Evolutionary conservation across 495 filamentous ascomycete species (phyloP).

Genomic region (Podospora pseudopauciseta): DNA sequence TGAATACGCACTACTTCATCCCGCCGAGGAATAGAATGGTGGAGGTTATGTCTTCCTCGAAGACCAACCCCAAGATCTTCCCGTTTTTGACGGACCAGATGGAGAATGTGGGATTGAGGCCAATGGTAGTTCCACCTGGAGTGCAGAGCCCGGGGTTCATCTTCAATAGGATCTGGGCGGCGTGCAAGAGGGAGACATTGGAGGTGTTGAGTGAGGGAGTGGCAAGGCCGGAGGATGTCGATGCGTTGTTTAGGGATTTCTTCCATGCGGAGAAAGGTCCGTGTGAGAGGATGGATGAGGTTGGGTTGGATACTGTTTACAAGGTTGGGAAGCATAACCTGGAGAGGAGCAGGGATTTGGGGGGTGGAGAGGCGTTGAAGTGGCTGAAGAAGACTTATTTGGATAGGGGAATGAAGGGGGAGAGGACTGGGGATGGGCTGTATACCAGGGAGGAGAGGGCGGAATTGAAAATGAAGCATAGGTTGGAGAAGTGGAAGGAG

Average conservation of each 20-base stretch:
- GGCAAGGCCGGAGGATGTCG: constrained; percentile 38
- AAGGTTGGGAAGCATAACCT: constrained; percentile 39
- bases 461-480: constrained; percentile 24
- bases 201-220: constrained; percentile 50
- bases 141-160: constrained; percentile 54
- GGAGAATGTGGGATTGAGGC: constrained; percentile 42
- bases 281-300: constrained; percentile 48
- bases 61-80: constrained; percentile 45
- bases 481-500: constrained; percentile 14
- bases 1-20: constrained; percentile 58
- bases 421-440: constrained; percentile 40
- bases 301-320: constrained; percentile 46
- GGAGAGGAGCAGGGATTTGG: constrained; percentile 22
- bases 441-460: constrained; percentile 28
- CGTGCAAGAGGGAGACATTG: constrained; percentile 54
- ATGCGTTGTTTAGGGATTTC: constrained; percentile 45
- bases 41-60: constrained; percentile 55
- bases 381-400: constrained; percentile 44
- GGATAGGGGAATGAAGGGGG: constrained; percentile 38
- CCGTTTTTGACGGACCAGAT: constrained; percentile 41
- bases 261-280: constrained; percentile 45
- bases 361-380: constrained; percentile 17
- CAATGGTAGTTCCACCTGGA: constrained; percentile 36
- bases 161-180: constrained; percentile 59
- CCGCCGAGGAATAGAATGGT: constrained; percentile 50